A percentile compares a stretch with the other conserved stretches of the same genome.
Conservation (phyloP, 192 early-diverging fungal species). For the Podochytrium sp. region DNA sequence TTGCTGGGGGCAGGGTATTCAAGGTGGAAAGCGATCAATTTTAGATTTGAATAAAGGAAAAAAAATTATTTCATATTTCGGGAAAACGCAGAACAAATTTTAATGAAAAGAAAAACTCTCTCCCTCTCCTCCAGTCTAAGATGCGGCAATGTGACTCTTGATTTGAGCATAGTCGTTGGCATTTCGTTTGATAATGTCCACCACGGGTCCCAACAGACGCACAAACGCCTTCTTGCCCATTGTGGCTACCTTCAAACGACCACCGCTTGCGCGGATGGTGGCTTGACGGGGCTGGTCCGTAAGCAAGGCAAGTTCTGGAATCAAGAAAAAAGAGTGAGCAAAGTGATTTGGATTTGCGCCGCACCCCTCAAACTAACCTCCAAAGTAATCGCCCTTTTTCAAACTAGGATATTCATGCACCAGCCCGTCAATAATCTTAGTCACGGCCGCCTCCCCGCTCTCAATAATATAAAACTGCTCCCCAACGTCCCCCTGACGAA, state of each 20-base stretch:
- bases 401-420: conserved; percentile 65
- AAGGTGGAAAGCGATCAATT: neutral
- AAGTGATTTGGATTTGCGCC: neutral
- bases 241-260: conserved; percentile 89
- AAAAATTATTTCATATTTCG: conserved; percentile 4
- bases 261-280: conserved; percentile 75
- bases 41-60: neutral
- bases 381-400: conserved; percentile 93
- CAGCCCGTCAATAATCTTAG: conserved; percentile 80
- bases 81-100: too few species aligned
- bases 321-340: neutral
- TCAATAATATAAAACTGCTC: conserved; percentile 97
- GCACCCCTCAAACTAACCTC: conserved; percentile 73
- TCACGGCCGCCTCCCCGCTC: conserved; percentile 82
- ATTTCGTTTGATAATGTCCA: conserved; percentile 95
- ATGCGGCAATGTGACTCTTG: conserved; percentile 17
- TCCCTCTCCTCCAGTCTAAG: too few species aligned
- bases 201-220: conserved; percentile 90
- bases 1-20: conserved; percentile 18
- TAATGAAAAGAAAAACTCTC: too few species aligned
- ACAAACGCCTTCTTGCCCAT: conserved; percentile 95
- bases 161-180: conserved; percentile 78
- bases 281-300: conserved; percentile 92
- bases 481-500: conserved; percentile 92
- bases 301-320: conserved; percentile 89